Evolutionary conservation across 176 grass and related monocot genomes (phyloP).

Genomic region (Lolium multiflorum): DNA sequence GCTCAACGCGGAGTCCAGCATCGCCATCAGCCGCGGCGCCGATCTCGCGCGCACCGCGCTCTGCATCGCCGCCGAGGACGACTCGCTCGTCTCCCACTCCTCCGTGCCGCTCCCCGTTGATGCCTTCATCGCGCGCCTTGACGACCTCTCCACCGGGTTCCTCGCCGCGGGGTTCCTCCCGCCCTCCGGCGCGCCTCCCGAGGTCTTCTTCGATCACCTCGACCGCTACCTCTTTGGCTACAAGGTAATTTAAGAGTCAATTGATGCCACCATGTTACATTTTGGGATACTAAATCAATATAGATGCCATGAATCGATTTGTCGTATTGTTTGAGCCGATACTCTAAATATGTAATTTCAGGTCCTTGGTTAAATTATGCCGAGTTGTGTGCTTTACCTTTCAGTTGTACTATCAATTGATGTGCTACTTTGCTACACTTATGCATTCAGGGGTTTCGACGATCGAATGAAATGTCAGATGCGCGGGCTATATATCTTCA

Average conservation of each 20-base stretch:
- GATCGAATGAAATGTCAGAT: slow-evolving; percentile 58
- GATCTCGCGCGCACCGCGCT: slow-evolving; percentile 80
- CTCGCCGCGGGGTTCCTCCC: slow-evolving; percentile 67
- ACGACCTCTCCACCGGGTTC: slow-evolving; percentile 72
- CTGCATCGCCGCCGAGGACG: slow-evolving; percentile 78
- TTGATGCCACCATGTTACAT: neutral
- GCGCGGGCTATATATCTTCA: slow-evolving; percentile 81
- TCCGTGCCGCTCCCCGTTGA: slow-evolving; percentile 82
- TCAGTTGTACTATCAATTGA: neutral
- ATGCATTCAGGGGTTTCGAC: slow-evolving; percentile 70
- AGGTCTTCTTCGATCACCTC: slow-evolving; percentile 73
- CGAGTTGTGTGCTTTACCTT: neutral
- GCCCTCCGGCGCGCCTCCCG: slow-evolving; percentile 50
- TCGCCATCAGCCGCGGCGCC: slow-evolving; percentile 62
- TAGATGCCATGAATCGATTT: neutral
- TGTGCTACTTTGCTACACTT: neutral
- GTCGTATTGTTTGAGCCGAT: neutral
- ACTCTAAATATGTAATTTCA: neutral
- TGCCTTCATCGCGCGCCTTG: slow-evolving; percentile 73
- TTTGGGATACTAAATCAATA: neutral
- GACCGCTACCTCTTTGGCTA: slow-evolving; percentile 82
- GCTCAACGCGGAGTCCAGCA: slow-evolving; percentile 64
- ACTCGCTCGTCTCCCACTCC: slow-evolving; percentile 88
- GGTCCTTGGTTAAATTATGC: neutral
- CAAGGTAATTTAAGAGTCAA: slow-evolving; percentile 49